Base-by-base conservation (phyloP, 306 rosid species). In the Prunus davidiana region DNA sequence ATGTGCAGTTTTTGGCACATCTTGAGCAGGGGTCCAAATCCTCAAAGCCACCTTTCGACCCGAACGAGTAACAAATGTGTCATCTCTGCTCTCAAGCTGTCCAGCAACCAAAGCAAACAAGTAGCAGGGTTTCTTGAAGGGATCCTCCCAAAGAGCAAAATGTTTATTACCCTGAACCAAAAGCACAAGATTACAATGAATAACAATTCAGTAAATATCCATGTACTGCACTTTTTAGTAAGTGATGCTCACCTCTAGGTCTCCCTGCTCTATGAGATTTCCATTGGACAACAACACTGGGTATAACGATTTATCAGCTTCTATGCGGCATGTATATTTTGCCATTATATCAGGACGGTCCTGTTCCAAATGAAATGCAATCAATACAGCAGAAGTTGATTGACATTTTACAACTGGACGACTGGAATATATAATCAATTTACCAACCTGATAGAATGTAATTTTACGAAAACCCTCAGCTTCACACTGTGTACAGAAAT, bases 341-440 rank as follows among this genome's bases (percentile, higher is more conserved):
- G 99, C 98, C 99, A 95, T 92, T 79, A 95, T 87, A 86, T 92
- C 99, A 72, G 97, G 99, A 45, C 98, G 98, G 81, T 95, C 99
- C 99, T 95, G 88, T 79, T 61, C 76, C 71, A 79, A 75, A 76
- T 76, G 67, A 27, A 58, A 83, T 67, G 25, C 75, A 27, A 82
- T 88, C 74, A 82, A 77, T 70, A 56, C 77, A 76, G 61, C 72
- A 68, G 16, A 61, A 68, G 67, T 69, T 67, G 65, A 65, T 67
- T 38, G 71, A 71, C 45, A 76, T 8, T 43, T 74, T 49, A 27
- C 34, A 70, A 61, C 69, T 72, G 60, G 55, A 62, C 25, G 50
- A 62, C 45, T 62, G 76, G 51, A 74, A 41, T 12, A 61, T 20
- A 43, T 27, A 50, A 60, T 58, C 51, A 43, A 71, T 34, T 60